Conservation (phyloP, 2,329 filamentous ascomycete genomes). For the Pseudogymnoascus sp. region DNA sequence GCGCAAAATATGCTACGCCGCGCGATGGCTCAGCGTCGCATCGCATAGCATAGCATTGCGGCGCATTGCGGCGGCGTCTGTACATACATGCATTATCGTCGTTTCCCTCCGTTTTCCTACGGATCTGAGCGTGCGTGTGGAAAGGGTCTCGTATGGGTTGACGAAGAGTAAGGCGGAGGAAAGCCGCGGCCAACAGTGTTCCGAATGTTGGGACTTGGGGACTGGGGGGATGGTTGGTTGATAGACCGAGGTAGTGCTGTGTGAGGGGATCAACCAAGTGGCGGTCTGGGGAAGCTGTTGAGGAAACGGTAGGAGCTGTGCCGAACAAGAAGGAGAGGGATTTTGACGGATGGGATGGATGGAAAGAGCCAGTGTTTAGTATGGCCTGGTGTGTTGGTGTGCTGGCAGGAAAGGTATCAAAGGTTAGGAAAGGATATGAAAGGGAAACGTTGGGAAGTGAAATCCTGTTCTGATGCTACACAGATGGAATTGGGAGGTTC, state of each 20-base stretch:
- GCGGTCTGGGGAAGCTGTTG: background rate
- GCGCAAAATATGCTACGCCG: background rate
- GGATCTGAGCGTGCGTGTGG: background rate
- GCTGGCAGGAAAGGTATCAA: background rate
- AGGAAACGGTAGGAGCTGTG: background rate
- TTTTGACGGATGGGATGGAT: background rate
- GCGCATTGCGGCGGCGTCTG: background rate
- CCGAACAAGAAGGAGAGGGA: background rate
- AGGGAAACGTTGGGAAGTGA: background rate
- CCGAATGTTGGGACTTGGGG: background rate
- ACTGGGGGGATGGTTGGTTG: background rate
- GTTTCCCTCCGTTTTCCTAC: background rate
- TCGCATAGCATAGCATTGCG: background rate
- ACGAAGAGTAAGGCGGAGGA: background rate
- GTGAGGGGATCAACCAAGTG: background rate
- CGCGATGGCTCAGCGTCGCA: background rate
- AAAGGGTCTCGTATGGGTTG: background rate
- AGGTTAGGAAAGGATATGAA: background rate
- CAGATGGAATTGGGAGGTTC: background rate
- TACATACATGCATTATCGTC: background rate
- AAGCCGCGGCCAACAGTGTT: background rate
- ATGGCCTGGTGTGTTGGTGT: background rate
- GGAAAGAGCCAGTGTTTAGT: background rate
- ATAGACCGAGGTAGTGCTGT: background rate
- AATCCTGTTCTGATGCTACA: conserved; percentile 1